Evolutionary conservation across 1,139 yeast species (phyloP).

Genomic region (Saccharomyces pastorianus): DNA sequence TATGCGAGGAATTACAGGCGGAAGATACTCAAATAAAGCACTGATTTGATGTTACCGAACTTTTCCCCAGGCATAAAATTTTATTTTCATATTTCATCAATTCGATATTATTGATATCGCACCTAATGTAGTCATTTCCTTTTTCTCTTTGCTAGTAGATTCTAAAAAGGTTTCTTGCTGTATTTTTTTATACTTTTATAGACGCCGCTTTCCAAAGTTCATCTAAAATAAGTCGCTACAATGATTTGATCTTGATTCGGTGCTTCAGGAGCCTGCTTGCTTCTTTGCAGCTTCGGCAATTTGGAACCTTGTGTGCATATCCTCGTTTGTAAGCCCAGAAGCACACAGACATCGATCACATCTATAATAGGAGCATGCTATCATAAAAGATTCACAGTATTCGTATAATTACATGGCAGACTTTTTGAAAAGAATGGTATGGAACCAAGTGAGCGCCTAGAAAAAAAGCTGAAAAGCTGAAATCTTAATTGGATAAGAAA

Average conservation of each 20-base stretch:
- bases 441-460: neutral
- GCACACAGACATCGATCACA: neutral
- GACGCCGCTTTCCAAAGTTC: neutral
- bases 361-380: neutral
- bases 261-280: neutral
- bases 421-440: neutral
- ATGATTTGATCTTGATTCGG: neutral
- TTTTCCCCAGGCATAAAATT: neutral
- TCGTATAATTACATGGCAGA: neutral
- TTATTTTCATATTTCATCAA: neutral
- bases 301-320: neutral
- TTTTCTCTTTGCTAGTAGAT: neutral
- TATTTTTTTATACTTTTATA: neutral
- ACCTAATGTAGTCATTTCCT: neutral
- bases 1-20: neutral
- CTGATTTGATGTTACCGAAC: neutral
- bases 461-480: neutral
- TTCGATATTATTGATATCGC: neutral
- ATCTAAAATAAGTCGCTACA: neutral
- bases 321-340: neutral
- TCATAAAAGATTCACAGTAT: neutral
- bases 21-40: neutral
- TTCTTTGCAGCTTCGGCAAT: neutral
- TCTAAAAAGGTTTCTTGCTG: too few relatives aligned
- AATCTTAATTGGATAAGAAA: neutral